Base-by-base conservation (phyloP, 345 rosid species). In the Salix udensis region DNA sequence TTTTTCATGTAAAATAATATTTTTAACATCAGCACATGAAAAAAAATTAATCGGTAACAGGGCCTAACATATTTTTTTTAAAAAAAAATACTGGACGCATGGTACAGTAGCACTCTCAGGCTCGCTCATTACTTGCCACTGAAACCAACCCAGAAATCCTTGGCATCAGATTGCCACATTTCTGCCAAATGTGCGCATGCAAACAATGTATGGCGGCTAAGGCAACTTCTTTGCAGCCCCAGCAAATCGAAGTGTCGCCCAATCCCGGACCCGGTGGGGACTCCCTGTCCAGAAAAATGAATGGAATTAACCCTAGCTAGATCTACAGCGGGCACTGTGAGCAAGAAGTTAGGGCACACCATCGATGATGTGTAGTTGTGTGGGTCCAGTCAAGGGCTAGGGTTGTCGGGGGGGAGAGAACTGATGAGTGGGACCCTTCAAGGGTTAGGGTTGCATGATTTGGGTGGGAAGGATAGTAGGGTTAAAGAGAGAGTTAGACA, bases 51-150 rank as follows among this genome's bases (percentile, higher is more conserved):
- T 77, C 67, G 64, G 77, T 68, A 82, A 89, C 87, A 88, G 88
- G 87, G 78, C 87, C 26, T 76, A 71, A 28, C 73, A 78, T 73
- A 73, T 70, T 80, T 72, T 72, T 71, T 74, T 12, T 23, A 2
- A 0, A 30, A 40, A 67, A 53, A n/a, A 52, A 48, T 16, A 19
- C 34, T 86, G 86, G 86, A 89, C 92, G 91, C 97, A 87, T 92
- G 97, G 83, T 83, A 92, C 94, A 88, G 96, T 91, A 79, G 88
- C 94, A 92, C 94, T 87, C 85, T 58, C 76, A 76, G 79, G 71
- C 31, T 67, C 64, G 77, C 82, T 73, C 78, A 77, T 73, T 62
- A 81, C 19, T 21, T 10, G 23, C 26, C 28, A 67, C n/a, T 67
- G 70, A 37, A 30, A 68, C 71, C 42, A 19, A 4, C 46, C 37